Base-by-base conservation (phyloP, 768 basidiomycete species). In the Rhodocollybia butyracea region DNA sequence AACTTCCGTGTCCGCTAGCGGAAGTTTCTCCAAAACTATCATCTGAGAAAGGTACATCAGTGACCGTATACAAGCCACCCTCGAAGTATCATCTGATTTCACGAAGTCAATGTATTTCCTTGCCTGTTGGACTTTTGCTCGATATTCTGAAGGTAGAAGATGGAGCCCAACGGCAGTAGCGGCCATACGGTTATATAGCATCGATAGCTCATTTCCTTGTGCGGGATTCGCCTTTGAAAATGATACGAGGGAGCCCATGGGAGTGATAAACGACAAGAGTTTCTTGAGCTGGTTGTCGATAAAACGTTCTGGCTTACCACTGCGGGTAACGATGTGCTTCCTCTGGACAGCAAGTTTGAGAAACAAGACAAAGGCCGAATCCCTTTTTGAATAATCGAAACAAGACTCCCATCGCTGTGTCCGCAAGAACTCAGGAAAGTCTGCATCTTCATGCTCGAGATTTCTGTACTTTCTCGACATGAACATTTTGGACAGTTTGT, bases 151-250 rank as follows among this genome's bases (percentile, higher is more conserved):
- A 1, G 73, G 64, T 43, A 88, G 83, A 42, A 97, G 79, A 60
- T 85, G 79, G 40, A 89, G 76, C 3, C 84, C 85, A 26, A 91
- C 74, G 5, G 87, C 82, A 59, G 89, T 74, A 11, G 89, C 85
- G 46, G 81, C 83, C 62, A 91, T 84, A 8, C 94, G 84, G 68
- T 97, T 97, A 68, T 87, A 83, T 31, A 96, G 75, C 78, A 85
- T 85, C 1, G 91, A 88, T 2, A 89, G 74, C 34, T 89, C 82
- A 31, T 78, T 73, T 2, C 66, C 58, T 0, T 75, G 71, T 0
- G 86, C 84, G 4, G 80, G 81, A 3, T 65, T 70, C 1, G 68
- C 66, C 39, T 82, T 79, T 3, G 79, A 79, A 71, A 88, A 89
- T 13, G n/a, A 15, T 1, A 83, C 76, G 6, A 92, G 77, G 3